Evolutionary conservation across 1,284 basidiomycete species (phyloP).

Genomic region (Ustilago lituana): DNA sequence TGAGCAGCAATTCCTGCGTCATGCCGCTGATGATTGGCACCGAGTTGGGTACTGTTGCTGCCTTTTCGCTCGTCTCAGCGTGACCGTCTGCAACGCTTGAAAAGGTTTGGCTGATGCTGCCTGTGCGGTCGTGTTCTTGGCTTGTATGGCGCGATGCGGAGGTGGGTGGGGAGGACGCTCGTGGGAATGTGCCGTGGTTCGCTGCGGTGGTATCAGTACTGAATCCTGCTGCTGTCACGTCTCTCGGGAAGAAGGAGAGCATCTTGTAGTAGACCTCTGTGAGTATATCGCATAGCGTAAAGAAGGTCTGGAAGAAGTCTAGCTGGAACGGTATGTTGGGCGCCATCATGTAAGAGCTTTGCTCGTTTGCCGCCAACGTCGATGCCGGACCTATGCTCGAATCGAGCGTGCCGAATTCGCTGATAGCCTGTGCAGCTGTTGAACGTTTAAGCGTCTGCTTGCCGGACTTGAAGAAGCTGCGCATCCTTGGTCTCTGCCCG

Average conservation of each 20-base stretch:
- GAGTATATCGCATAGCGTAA: constrained; percentile 57
- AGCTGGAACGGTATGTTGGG: constrained; percentile 72
- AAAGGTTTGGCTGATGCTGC: constrained; percentile 25
- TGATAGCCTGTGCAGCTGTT: constrained; percentile 37
- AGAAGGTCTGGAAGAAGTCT: constrained; percentile 57
- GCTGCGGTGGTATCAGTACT: not conserved
- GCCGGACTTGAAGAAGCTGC: constrained; percentile 49
- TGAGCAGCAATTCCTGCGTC: constrained; percentile 48
- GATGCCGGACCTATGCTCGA: constrained; percentile 20
- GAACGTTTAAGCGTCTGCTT: constrained; percentile 35
- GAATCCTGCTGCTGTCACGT: not conserved
- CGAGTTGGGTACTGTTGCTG: not conserved
- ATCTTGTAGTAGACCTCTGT: constrained; percentile 56
- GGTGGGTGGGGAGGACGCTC: constrained; percentile 16
- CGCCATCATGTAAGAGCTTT: constrained; percentile 77
- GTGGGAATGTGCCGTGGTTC: constrained; percentile 3
- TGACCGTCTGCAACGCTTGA: not conserved
- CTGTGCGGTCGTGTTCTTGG: constrained; percentile 16
- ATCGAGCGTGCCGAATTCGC: constrained; percentile 37
- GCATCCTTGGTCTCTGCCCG: constrained; percentile 42
- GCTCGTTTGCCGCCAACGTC: constrained; percentile 41
- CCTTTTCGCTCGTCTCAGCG: no score
- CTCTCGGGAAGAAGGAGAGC: constrained; percentile 37
- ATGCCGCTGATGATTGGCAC: constrained; percentile 16
- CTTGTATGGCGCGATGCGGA: constrained; percentile 9